Base-by-base conservation (phyloP, 1,139 yeast genomes). In the Yamadazyma songkhlaensis region DNA sequence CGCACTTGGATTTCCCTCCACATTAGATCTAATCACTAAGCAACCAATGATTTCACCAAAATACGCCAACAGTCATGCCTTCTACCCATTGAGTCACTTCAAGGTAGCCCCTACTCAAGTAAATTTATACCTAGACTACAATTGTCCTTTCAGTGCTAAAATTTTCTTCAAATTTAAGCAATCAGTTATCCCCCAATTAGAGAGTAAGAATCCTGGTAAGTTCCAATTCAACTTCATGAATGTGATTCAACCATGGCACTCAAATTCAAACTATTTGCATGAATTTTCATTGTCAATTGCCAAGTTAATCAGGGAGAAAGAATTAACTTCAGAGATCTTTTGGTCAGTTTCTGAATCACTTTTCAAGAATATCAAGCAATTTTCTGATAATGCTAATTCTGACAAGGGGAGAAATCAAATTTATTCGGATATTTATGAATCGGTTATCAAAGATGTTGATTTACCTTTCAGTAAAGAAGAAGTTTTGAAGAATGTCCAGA, bases 221-320 rank as follows among this genome's bases (percentile, higher is more conserved):
- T 77, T 81, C 50, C 79, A 79, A 49, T 68, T 82, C 41, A 73
- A 76, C 3, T 72, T 76, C 54, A 72, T 82, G 45, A 81, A 84
- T 49, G 88, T 82, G 25, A 68, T 84, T 27, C 95, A 87, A 59
- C 92, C 94, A 47, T 87, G 95, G 95, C 96, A 87, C 55, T 81
- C 92, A 24, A 74, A 78, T 38, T 81, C 90, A 1, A 73, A 76
- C 8, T 63, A 78, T 34, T 67, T 81, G 32, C 81, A 84, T 53
- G 96, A 88, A 52, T 84, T 86, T 31, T 74, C 84, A 0, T 59
- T 88, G 32, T 92, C 82, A 0, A 81, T 84, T 24, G 84, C 85
- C 9, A 65, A 68, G 40, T 57, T 81, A 35, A 72, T 73, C 22
- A 81, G 89, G 8, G 71, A 65, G 6, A 42, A 45, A 0, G 49